Evolutionary conservation across 768 basidiomycete species (phyloP), one percentile per base, ranked within the genome.

Genomic region (Trametes elegans): DNA sequence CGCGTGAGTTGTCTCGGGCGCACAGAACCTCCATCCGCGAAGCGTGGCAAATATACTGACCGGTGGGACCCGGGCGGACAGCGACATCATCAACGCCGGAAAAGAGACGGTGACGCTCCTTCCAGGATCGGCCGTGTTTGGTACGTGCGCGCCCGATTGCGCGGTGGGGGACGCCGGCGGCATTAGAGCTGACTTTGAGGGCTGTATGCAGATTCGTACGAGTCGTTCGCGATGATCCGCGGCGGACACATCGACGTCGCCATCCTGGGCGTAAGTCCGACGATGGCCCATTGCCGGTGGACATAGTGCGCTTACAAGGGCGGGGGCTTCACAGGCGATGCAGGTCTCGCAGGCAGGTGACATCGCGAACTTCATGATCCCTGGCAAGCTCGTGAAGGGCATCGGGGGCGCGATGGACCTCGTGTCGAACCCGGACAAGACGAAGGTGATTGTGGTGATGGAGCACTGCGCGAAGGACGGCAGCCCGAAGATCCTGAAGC

Each of bases 341-440:
- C 86, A 98, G 78, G 95, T 98, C 44, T 93, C 93, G 2, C 85
- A 90, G 60, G 84, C 83, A 1, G 94, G 92, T 35, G 95, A 98
- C 69, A 88, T 98, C 59, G 95, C 95, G 53, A 98, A 98, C 76
- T 98, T 93, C 69, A 98, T 97, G 95, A 94, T 97, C 65, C 95
- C 94, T 2, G 92, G 93, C 13, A 96, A 97, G 75, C 80, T 93
- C 68, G 79, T 93, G 29, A 92, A 90, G 77, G 90, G 92, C 36
- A 95, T 97, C 67, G 95, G 95, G 11, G 95, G 94, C 46, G 94
- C 94, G 10, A 95, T 95, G 93, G 93, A 96, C 68, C 83, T 95
- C 43, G 93, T 94, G 58, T 96, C 94, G 55, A 97, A 96, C 73
- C 95, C 94, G 1, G 93, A 96, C 71, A 87, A 87, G 72, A 98